phyloP scores from a whole-genome alignment of 768 basidiomycete genomes.

The Cystofilobasidium macerans region DNA sequence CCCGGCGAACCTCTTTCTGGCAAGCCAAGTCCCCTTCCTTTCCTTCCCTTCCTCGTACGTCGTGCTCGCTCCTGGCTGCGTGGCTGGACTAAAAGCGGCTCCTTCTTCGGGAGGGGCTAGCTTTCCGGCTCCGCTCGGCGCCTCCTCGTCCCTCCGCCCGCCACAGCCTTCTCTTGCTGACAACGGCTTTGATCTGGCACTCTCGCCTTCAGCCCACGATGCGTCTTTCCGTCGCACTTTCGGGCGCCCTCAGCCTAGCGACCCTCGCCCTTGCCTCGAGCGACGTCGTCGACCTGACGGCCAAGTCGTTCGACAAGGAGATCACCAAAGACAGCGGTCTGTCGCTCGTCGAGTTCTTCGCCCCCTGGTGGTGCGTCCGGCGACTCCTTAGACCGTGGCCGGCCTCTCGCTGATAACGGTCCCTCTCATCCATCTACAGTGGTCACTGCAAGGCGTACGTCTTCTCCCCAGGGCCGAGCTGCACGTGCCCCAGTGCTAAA shows the following conservation, averaged over 20 bases:
- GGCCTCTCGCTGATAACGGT: neutral
- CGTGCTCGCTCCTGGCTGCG: no score
- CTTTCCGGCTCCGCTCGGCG: no score
- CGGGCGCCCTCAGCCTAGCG: neutral
- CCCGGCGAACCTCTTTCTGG: no score
- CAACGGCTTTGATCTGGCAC: no score
- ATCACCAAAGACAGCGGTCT: neutral
- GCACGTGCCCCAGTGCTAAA: no score
- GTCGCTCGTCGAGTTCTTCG: constrained; percentile 14
- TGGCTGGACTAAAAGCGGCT: no score
- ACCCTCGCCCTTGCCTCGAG: neutral
- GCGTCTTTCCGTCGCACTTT: neutral
- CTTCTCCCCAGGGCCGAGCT: no score
- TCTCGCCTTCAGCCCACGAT: neutral
- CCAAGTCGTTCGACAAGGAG: constrained; percentile 3
- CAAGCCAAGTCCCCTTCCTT: no score
- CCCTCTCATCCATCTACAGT: neutral
- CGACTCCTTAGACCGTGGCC: neutral
- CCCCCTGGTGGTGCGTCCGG: constrained; percentile 8
- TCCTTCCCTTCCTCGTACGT: no score
- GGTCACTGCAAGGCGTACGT: constrained; percentile 64
- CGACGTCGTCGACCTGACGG: constrained; percentile 2
- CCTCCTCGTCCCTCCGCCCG: neutral
- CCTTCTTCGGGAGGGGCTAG: no score
- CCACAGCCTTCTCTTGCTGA: no score